Evolutionary conservation across 1,284 basidiomycete genomes (phyloP).

Genomic region (Austroboletus olivaceoglutinosus): DNA sequence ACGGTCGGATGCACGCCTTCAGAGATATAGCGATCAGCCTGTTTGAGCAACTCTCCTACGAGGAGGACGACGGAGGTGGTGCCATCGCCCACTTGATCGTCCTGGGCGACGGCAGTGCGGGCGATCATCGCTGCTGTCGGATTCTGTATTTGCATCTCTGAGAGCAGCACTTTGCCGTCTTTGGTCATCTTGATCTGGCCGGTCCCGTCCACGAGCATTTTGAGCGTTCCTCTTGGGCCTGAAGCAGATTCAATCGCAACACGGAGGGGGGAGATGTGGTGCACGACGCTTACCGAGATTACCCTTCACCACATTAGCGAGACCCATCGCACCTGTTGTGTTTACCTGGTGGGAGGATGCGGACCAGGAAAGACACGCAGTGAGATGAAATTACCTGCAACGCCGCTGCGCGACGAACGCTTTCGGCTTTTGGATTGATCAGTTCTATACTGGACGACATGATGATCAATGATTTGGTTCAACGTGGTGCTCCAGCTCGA

Average conservation of each 20-base stretch:
- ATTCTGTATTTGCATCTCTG: constrained; percentile 99
- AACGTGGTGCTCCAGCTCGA: constrained; percentile 22
- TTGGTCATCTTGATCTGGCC: constrained; percentile 99
- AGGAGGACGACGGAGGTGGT: constrained; percentile 97
- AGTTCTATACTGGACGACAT: constrained; percentile 87
- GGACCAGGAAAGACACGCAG: constrained; percentile 17
- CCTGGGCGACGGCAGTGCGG: constrained; percentile 95
- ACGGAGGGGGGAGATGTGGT: constrained; percentile 17
- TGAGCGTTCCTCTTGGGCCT: constrained; percentile 95
- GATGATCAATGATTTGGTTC: constrained; percentile 40
- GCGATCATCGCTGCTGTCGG: constrained; percentile 99
- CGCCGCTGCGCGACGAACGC: constrained; percentile 87
- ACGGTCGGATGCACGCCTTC: constrained; percentile 99
- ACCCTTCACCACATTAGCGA: constrained; percentile 95
- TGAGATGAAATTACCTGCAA: constrained; percentile 69
- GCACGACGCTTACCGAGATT: constrained; percentile 73
- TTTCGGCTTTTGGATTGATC: constrained; percentile 95
- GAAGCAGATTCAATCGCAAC: constrained; percentile 19
- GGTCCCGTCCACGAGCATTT: constrained; percentile 99
- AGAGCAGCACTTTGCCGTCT: constrained; percentile 97
- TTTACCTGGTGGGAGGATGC: constrained; percentile 60
- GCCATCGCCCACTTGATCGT: constrained; percentile 98
- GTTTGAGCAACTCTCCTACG: constrained; percentile 96
- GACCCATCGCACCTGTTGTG: constrained; percentile 92
- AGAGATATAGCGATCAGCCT: constrained; percentile 96